Conservation (phyloP, 805 yeast species). For the Starmera pachycereana region DNA sequence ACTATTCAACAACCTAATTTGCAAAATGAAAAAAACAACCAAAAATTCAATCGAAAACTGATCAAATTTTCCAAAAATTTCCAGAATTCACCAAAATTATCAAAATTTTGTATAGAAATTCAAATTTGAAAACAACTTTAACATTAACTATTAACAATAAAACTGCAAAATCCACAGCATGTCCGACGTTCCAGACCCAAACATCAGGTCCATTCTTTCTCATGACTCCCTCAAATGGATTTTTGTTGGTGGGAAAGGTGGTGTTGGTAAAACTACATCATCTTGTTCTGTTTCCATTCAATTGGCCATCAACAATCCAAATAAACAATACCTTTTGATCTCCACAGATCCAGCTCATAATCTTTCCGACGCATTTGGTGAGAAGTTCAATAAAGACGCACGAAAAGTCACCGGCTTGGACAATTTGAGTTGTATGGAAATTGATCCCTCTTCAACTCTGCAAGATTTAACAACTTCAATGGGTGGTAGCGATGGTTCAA, state of each 20-base stretch:
- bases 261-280: conserved; percentile 98
- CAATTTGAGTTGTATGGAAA: conserved; percentile 95
- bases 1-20: too few relatives aligned
- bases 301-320: conserved; percentile 73
- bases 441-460: conserved; percentile 90
- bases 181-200: conserved; percentile 41
- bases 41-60: too few relatives aligned
- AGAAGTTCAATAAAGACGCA: conserved; percentile 95
- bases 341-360: conserved; percentile 99
- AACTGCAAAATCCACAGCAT: too few relatives aligned
- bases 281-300: conserved; percentile 94
- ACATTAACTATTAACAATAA: too few relatives aligned
- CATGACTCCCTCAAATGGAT: conserved; percentile 82
- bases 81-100: too few relatives aligned
- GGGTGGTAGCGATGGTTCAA: conserved; percentile 30
- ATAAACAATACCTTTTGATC: conserved; percentile 74
- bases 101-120: too few relatives aligned
- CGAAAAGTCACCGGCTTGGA: conserved; percentile 81
- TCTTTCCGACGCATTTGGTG: conserved; percentile 95
- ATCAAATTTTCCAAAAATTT: too few relatives aligned
- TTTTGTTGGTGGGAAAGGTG: conserved; percentile 99
- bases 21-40: too few relatives aligned
- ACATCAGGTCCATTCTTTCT: conserved; percentile 55
- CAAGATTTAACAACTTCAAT: conserved; percentile 60
- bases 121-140: too few relatives aligned